Percentiles rank a stretch among this genome's conserved stretches.
phyloP scores from a whole-genome alignment of 805 yeast species.

The Martiniozyma abietophila region DNA sequence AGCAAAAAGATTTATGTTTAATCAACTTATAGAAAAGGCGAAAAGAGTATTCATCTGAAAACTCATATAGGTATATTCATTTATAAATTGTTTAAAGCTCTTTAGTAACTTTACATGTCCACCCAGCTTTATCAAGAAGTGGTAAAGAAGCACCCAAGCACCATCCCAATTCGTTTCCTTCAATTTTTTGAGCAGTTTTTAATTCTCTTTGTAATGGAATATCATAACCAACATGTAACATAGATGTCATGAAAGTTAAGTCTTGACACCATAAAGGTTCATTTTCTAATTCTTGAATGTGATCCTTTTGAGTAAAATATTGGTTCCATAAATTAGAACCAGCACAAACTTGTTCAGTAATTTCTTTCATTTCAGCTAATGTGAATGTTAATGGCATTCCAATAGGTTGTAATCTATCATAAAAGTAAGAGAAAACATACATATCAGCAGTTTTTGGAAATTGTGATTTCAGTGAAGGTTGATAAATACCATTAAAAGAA shows the following conservation, averaged over 20 bases:
- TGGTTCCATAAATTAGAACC: slow-evolving; percentile 71
- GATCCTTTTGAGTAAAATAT: slow-evolving; percentile 55
- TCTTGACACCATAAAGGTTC: slow-evolving; percentile 96
- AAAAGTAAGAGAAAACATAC: slow-evolving; percentile 89
- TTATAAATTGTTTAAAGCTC: slow-evolving; percentile 11
- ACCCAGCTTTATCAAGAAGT: slow-evolving; percentile 59
- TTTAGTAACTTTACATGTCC: slow-evolving; percentile 53
- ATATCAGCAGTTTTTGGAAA: slow-evolving; percentile 69
- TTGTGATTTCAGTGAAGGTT: slow-evolving; percentile 77
- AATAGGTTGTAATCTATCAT: slow-evolving; percentile 86
- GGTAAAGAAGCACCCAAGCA: slow-evolving; percentile 97
- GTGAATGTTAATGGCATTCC: slow-evolving; percentile 93
- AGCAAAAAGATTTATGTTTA: too few species aligned
- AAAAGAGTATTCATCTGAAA: not conserved
- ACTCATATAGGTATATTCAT: not conserved
- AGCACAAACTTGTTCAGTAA: slow-evolving; percentile 76
- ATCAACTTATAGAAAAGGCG: too few species aligned
- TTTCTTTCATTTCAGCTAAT: slow-evolving; percentile 69
- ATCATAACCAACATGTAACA: slow-evolving; percentile 94
- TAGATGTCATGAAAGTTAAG: slow-evolving; percentile 78
- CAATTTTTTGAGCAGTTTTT: slow-evolving; percentile 84
- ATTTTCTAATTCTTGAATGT: slow-evolving; percentile 52
- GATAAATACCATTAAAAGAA: slow-evolving; percentile 95
- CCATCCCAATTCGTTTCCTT: slow-evolving; percentile 93
- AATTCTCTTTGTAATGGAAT: slow-evolving; percentile 85